Evolutionary conservation across 371 early-diverging fungal species (phyloP), one percentile per base, ranked within the genome.

Genomic region (Gilbertella persicaria): DNA sequence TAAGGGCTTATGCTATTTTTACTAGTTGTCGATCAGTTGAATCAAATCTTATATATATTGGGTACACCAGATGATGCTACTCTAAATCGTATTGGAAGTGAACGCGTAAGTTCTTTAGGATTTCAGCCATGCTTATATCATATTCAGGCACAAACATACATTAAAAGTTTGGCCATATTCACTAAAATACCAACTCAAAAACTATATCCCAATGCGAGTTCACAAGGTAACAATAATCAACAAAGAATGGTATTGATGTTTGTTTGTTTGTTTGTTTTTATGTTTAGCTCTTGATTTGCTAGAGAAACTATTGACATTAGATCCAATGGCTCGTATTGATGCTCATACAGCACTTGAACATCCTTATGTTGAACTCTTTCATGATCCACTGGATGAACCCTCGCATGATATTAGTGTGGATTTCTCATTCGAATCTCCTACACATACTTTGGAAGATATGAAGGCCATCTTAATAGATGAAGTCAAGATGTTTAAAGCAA

Each of bases 31-130:
- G 96, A 99, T 69, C 99, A 99, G 73, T 73, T 99, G 58, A 98
- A 99, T 69, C 93, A 97, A 74, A 99, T 99, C 58, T 84, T 98
- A 51, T 82, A 85, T 56, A 93, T 96, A 25, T 80, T 99, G 30
- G 99, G 99, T 36, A 98, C 99, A 0, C 99, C 99, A 17, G 93
- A 93, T 62, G 96, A 95, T 63, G 94, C 88, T 5, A 94, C 95
- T 1, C 73, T 99, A 58, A 60, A 79, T 38, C 82, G 93, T 24
- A 89, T 98, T 50, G 85, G 85, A 33, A 88, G 88, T 65, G 89
- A 89, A 43, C 75, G 92, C 62, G 91, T 73, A 67, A 64, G 42
- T 38, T n/a, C n/a, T n/a, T n/a, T n/a, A n/a, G n/a, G n/a, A n/a
- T n/a, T n/a, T n/a, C n/a, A n/a, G n/a, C n/a, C n/a, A 14, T 24